Conservation (phyloP, 805 yeast genomes). For the Candida cerambycidarum region DNA sequence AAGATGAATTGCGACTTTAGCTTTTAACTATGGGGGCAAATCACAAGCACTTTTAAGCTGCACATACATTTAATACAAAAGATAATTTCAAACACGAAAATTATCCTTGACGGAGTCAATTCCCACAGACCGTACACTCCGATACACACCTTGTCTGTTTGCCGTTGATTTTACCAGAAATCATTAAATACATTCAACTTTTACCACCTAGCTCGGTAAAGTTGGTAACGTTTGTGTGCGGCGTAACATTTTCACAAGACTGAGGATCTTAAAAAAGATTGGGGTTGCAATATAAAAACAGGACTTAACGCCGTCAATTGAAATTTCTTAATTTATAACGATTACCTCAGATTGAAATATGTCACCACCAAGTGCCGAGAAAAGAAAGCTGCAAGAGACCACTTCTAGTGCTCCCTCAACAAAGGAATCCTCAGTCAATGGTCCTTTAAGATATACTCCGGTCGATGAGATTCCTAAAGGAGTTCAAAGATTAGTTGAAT, state of each 20-base stretch:
- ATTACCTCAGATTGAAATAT: not conserved
- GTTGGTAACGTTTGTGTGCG: not conserved
- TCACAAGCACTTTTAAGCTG: no score
- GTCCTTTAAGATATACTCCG: constrained; percentile 40
- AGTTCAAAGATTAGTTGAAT: constrained; percentile 40
- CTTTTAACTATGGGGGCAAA: no score
- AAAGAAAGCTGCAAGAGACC: not conserved
- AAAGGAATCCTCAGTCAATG: not conserved
- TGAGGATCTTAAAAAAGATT: not conserved
- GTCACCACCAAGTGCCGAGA: constrained; percentile 1
- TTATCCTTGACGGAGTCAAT: no score
- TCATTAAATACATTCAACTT: no score
- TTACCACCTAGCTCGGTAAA: no score
- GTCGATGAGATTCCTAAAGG: constrained; percentile 47
- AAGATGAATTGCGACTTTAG: no score
- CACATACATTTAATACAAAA: no score
- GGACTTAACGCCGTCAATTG: constrained; percentile 1
- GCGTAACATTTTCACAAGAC: constrained; percentile 4
- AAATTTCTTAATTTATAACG: not conserved
- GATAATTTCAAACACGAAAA: no score
- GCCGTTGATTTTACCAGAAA: no score
- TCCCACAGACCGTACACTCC: no score
- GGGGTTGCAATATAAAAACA: constrained; percentile 2
- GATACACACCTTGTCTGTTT: no score
- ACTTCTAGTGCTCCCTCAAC: not conserved